Evolutionary conservation across 177 flowering plant genomes (phyloP).

Genomic region (Tripterygium wilfordii): DNA sequence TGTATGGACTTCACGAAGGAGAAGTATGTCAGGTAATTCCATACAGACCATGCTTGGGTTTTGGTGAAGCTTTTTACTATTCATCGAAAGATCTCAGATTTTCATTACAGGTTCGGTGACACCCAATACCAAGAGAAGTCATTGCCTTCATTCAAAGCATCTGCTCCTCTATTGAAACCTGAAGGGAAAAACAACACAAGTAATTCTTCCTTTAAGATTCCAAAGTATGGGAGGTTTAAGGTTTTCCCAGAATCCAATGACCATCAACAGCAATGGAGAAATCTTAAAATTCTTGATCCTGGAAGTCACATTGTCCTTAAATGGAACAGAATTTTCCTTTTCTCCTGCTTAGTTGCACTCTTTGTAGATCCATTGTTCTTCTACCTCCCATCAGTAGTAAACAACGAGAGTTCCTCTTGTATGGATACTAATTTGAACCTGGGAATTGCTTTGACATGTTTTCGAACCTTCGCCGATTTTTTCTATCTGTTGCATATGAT

Average conservation of each 20-base stretch:
- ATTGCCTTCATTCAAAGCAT: conserved; percentile 11
- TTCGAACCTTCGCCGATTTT: conserved; percentile 68
- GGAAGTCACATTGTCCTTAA: conserved; percentile 36
- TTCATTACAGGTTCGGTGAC: conserved; percentile 7
- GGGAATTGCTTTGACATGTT: conserved; percentile 63
- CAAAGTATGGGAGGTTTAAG: conserved; percentile 20
- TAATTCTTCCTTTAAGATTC: not conserved
- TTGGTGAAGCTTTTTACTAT: too few species aligned
- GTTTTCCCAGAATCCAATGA: conserved; percentile 33
- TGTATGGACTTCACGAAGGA: conserved; percentile 25
- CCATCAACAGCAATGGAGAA: conserved; percentile 14
- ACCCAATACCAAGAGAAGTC: conserved; percentile 10
- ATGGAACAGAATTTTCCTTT: conserved; percentile 55
- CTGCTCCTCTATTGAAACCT: conserved; percentile 15
- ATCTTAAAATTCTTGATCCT: conserved; percentile 47
- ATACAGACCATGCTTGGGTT: too few species aligned
- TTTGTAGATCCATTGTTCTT: conserved; percentile 64
- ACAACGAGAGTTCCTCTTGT: conserved; percentile 29
- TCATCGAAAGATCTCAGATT: too few species aligned
- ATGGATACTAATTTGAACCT: conserved; percentile 53
- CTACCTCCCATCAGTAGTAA: conserved; percentile 21
- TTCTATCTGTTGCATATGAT: conserved; percentile 72
- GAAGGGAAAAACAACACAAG: conserved; percentile 5
- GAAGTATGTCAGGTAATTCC: conserved; percentile 23
- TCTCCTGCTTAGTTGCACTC: conserved; percentile 46